Conservation (phyloP, 2,329 filamentous ascomycete genomes). For the Aspergillus fumigatiaffinis region DNA sequence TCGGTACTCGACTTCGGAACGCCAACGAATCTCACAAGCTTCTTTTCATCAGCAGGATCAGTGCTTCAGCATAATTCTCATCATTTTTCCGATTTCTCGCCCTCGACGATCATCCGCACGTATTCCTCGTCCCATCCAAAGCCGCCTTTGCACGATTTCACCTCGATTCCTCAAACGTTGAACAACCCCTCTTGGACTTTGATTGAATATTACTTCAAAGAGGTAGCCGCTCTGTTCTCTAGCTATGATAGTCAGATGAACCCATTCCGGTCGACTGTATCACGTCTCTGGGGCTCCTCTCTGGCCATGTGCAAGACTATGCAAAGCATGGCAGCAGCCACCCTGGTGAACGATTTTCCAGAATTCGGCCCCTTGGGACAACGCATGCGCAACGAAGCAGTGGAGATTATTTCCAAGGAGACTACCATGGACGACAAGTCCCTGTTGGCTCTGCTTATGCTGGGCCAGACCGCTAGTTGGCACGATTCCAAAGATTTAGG, state of each 20-base stretch:
- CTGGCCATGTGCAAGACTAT: conserved; percentile 58
- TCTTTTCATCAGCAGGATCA: conserved; percentile 25
- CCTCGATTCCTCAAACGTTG: conserved; percentile 38
- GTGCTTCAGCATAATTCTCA: conserved; percentile 12
- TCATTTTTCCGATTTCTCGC: conserved; percentile 26
- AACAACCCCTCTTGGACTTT: conserved; percentile 53
- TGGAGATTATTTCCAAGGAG: conserved; percentile 50
- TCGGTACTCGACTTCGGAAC: conserved; percentile 16
- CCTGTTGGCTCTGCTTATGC: conserved; percentile 55
- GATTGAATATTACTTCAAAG: conserved; percentile 62
- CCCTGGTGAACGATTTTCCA: conserved; percentile 55
- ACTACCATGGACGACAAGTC: conserved; percentile 50
- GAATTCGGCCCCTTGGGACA: conserved; percentile 49
- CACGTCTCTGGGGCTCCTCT: conserved; percentile 55
- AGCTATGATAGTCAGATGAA: conserved; percentile 61
- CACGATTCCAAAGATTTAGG: conserved; percentile 55
- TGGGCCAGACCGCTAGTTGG: conserved; percentile 59
- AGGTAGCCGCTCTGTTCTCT: conserved; percentile 60
- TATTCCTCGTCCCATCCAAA: conserved; percentile 25
- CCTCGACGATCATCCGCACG: conserved; percentile 30
- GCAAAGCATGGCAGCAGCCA: conserved; percentile 62
- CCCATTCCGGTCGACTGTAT: conserved; percentile 57
- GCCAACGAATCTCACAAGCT: conserved; percentile 14
- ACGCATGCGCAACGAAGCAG: conserved; percentile 51
- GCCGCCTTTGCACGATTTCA: conserved; percentile 21